Percentiles rank a stretch among this genome's conserved stretches.
These are phyloP conservation scores for Linnemannia elongata DNA, from an alignment of 192 early-diverging fungal genomes.

Conservation along the genomic window DNA sequence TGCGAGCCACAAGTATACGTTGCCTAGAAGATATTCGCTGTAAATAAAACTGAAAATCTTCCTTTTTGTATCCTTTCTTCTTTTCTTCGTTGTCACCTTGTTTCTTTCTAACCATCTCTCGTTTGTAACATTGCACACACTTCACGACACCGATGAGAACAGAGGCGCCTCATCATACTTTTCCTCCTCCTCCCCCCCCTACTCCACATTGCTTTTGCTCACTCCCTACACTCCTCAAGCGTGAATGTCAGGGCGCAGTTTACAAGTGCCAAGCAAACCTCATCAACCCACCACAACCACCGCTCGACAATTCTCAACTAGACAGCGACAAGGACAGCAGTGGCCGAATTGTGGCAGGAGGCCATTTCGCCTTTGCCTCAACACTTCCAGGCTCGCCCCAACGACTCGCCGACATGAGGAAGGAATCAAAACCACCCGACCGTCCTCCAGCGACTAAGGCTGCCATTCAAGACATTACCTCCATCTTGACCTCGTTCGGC, in stretches of 20 bases:
- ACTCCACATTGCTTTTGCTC: conserved; percentile 28
- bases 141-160: not conserved
- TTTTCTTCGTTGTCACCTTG: not conserved
- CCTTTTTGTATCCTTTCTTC: not conserved
- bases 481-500: not conserved
- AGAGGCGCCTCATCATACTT: not conserved
- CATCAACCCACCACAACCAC: not conserved
- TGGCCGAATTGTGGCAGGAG: not conserved
- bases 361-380: not conserved
- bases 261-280: conserved; percentile 33
- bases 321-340: not conserved
- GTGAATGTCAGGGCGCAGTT: conserved; percentile 13
- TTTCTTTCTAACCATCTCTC: not conserved
- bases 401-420: not conserved
- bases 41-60: not conserved
- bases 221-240: conserved; percentile 13
- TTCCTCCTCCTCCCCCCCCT: conserved; percentile 2
- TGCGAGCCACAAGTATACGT: conserved; percentile 20
- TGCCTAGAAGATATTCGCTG: not conserved
- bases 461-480: not conserved
- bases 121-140: not conserved
- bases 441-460: not conserved
- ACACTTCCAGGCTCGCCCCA: not conserved
- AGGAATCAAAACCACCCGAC: not conserved
- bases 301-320: not conserved